Evolutionary conservation across 768 basidiomycete genomes (phyloP).

Genomic region (Naematelia aurantialba): DNA sequence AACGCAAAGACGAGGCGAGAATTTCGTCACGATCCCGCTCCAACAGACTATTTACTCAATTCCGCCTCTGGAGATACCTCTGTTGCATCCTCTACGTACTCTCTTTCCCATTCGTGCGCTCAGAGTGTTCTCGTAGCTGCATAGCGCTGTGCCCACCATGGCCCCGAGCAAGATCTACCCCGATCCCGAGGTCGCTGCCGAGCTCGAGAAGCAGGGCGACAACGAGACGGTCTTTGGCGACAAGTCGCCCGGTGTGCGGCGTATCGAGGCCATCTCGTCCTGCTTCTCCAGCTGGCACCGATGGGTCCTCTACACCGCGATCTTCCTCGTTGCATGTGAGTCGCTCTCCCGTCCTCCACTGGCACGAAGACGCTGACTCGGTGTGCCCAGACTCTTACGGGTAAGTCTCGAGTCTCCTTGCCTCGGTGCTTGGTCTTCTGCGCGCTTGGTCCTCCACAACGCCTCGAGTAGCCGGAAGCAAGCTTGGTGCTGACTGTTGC

Average conservation of each 20-base stretch:
- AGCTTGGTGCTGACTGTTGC: not conserved
- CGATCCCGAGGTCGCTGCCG: not conserved
- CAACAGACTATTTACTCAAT: not conserved
- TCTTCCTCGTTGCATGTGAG: conserved; percentile 47
- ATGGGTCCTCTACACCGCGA: conserved; percentile 35
- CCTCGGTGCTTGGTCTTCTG: too few relatives aligned
- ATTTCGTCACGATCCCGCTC: not conserved
- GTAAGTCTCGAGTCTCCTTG: not conserved
- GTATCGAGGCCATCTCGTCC: conserved; percentile 42
- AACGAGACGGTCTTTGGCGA: conserved; percentile 24
- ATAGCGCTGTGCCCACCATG: too few relatives aligned
- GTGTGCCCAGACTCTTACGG: not conserved
- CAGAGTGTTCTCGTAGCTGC: too few relatives aligned
- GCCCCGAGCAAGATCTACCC: not conserved
- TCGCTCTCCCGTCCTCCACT: conserved; percentile 7
- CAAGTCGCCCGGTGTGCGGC: conserved; percentile 38
- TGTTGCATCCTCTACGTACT: too few relatives aligned
- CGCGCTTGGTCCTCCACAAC: conserved; percentile 32
- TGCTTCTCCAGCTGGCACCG: conserved; percentile 29
- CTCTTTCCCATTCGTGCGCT: too few relatives aligned
- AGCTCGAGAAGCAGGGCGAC: conserved; percentile 16
- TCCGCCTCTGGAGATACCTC: too few relatives aligned
- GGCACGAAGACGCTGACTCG: not conserved
- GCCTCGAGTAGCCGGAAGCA: too few relatives aligned
- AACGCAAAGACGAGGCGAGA: not conserved